Evolutionary conservation across 345 rosid genomes (phyloP).

Genomic region (Melaleuca alternifolia): DNA sequence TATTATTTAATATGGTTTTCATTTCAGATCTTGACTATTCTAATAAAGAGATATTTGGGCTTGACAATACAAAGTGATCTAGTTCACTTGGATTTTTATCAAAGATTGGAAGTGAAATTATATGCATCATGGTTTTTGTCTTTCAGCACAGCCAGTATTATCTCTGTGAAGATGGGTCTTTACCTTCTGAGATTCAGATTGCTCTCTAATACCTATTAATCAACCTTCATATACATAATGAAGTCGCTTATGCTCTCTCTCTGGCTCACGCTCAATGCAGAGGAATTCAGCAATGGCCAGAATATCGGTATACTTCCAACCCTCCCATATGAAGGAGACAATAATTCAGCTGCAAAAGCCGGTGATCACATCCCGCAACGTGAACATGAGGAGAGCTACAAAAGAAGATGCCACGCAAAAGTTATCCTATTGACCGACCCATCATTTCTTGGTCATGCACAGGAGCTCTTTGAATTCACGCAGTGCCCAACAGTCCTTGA

Average conservation of each 20-base stretch:
- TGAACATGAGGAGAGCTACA: slow-evolving; percentile 2
- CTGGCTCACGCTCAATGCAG: neutral
- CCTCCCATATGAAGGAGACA: neutral
- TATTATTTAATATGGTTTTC: neutral
- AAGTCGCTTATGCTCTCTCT: neutral
- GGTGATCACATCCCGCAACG: neutral
- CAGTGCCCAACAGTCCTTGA: slow-evolving; percentile 5
- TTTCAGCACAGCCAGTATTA: neutral
- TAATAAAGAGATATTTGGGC: neutral
- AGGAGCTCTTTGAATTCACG: slow-evolving; percentile 36
- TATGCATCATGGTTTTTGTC: neutral
- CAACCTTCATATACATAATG: neutral
- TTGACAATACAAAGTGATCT: neutral
- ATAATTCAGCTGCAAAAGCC: slow-evolving; percentile 3
- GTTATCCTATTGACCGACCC: slow-evolving; percentile 34
- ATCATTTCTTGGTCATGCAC: slow-evolving; percentile 34
- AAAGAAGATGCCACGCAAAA: slow-evolving; percentile 12
- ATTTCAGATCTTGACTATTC: neutral
- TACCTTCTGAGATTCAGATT: neutral
- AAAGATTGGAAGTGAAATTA: neutral
- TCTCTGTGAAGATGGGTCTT: neutral
- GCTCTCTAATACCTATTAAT: neutral
- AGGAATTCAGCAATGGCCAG: neutral
- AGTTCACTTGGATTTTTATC: neutral
- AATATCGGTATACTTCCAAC: neutral